Evolutionary conservation across 768 basidiomycete genomes (phyloP).

Genomic region (Cystobasidium tubakii): DNA sequence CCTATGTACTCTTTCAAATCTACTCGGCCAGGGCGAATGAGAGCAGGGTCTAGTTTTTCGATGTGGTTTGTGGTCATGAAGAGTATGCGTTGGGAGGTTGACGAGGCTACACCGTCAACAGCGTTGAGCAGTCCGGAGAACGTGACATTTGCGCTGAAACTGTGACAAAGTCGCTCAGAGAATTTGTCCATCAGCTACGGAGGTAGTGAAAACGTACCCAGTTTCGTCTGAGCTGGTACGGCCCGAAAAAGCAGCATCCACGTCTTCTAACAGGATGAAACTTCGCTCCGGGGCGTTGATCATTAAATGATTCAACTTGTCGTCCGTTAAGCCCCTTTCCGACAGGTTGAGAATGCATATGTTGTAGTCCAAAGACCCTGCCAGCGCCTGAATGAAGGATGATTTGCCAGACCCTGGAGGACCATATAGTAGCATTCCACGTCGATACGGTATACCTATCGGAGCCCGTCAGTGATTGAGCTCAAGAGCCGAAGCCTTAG

Average conservation of each 20-base stretch:
- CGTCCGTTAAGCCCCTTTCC: conserved; percentile 90
- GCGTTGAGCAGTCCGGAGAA: conserved; percentile 97
- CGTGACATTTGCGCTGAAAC: conserved; percentile 75
- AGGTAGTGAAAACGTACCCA: conserved; percentile 58
- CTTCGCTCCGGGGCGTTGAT: conserved; percentile 89
- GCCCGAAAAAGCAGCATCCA: conserved; percentile 94
- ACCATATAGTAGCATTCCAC: conserved; percentile 89
- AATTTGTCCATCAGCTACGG: neutral
- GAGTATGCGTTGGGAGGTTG: conserved; percentile 84
- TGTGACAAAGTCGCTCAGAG: conserved; percentile 56
- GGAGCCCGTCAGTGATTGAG: neutral
- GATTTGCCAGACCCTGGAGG: conserved; percentile 98
- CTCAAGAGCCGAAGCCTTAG: neutral
- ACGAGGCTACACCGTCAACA: conserved; percentile 92
- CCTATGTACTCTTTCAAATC: conserved; percentile 77
- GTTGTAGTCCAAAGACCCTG: conserved; percentile 85
- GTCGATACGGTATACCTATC: conserved; percentile 87
- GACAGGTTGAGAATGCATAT: conserved; percentile 93
- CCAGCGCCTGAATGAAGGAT: conserved; percentile 95
- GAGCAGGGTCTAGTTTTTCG: conserved; percentile 78
- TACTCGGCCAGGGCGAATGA: conserved; percentile 91
- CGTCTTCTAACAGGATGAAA: conserved; percentile 91
- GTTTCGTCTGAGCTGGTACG: conserved; percentile 84
- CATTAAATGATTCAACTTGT: conserved; percentile 86
- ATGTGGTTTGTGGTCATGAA: conserved; percentile 99